Conservation (phyloP, 1,284 basidiomycete genomes). For the Papiliotrema terrestris region DNA sequence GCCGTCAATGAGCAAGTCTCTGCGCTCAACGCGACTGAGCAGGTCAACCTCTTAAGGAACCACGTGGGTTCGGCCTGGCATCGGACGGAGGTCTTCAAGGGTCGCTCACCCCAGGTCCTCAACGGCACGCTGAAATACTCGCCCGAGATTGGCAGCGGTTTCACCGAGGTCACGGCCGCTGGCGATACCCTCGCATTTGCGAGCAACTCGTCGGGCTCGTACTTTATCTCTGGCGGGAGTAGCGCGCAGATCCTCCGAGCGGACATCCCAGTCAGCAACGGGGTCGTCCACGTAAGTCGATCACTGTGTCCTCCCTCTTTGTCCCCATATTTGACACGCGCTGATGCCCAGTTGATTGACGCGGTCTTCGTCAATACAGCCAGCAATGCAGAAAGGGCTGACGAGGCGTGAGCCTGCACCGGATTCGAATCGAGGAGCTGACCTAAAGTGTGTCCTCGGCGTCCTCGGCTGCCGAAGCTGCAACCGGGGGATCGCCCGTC, state of each 20-base stretch:
- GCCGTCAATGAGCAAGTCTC: slow-evolving; percentile 10
- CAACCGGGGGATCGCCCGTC: no score
- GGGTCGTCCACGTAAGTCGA: slow-evolving; percentile 25
- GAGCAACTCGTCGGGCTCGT: slow-evolving; percentile 32
- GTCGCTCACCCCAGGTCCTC: slow-evolving; percentile 11
- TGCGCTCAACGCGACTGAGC: slow-evolving; percentile 5
- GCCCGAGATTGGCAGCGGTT: slow-evolving; percentile 22
- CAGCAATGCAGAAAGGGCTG: slow-evolving; percentile 5
- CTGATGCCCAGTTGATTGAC: slow-evolving; percentile 14
- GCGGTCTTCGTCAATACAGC: slow-evolving; percentile 10
- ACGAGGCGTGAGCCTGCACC: slow-evolving; percentile 11
- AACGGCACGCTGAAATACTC: slow-evolving; percentile 41
- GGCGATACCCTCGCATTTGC: slow-evolving; percentile 41
- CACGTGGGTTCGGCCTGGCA: slow-evolving; percentile 18
- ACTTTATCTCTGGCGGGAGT: slow-evolving; percentile 31
- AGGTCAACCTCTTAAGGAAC: slow-evolving; percentile 27
- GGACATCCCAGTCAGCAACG: slow-evolving; percentile 32
- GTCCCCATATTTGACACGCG: background rate
- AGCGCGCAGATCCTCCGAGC: slow-evolving; percentile 27
- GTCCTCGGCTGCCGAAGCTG: background rate
- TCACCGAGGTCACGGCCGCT: slow-evolving; percentile 39
- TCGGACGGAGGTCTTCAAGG: background rate
- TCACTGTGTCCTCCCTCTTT: background rate
- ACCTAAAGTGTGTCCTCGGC: background rate
- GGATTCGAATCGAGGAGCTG: background rate